These are phyloP conservation scores for Tetrahymena elliotti DNA, from an alignment of 73 alveolate species.

Conservation along the genomic window DNA sequence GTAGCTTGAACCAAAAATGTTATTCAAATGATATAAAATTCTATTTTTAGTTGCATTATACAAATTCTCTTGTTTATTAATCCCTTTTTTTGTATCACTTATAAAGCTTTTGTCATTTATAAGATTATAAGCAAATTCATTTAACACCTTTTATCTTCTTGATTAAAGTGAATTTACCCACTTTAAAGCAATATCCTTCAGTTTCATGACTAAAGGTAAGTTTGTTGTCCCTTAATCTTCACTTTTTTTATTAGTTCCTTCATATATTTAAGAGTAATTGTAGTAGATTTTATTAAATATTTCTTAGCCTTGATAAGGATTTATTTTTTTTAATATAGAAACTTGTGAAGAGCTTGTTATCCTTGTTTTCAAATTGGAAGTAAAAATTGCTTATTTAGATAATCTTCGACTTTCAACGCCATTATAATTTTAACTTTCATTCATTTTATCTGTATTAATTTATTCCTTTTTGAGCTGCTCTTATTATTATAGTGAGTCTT, in stretches of 20 bases:
- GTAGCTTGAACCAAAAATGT: not conserved
- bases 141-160: not conserved
- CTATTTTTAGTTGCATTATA: not conserved
- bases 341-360: not conserved
- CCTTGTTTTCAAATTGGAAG: not conserved
- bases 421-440: not conserved
- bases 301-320: not conserved
- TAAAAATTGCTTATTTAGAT: not conserved
- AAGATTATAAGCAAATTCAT: not conserved
- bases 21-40: not conserved
- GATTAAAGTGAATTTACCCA: not conserved
- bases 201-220: not conserved
- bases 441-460: not conserved
- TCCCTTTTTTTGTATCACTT: not conserved
- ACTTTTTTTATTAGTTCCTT: not conserved
- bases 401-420: not conserved
- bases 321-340: not conserved
- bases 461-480: not conserved
- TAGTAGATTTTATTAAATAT: not conserved
- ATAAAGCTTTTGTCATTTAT: not conserved
- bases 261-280: not conserved
- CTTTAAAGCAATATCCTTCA: not conserved
- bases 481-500: not conserved
- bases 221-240: not conserved
- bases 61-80: not conserved